Base-by-base conservation (phyloP, 306 rosid genomes). In the Castanea sativa region DNA sequence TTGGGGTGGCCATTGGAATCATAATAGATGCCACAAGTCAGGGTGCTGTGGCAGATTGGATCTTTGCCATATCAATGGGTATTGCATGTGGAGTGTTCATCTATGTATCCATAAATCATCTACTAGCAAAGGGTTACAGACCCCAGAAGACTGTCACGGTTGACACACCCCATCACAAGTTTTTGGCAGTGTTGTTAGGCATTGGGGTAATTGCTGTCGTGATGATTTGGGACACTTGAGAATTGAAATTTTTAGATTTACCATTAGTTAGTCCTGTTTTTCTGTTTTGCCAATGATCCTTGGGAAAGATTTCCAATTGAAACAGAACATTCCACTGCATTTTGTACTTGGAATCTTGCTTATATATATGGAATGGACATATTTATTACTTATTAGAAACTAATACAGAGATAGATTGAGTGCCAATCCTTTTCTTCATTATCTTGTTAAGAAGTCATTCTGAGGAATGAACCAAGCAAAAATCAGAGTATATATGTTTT, bases 31-130 rank as follows among this genome's bases (percentile, higher is more conserved):
- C 98, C 82, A 92, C 92, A 5, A 88, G 94, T 25, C 86, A 90
- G 69, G 97, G 96, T 3, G n/a, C 19, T 6, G 85, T 80, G 23
- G 97, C 90, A 0, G 94, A 92, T 85, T 94, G 96, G 94, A 90
- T 84, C 71, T 92, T 82, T 6, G 94, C 94, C 15, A 89, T 94
- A 58, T 92, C 98, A 1, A 90, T 90, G 91, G 90, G 92, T 52
- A 30, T 90, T 55, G 96, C 98, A 41, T 87, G 96, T 83, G 98
- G 98, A 7, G 92, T 94, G 73, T 94, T 94, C 86, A 81, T 92
- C 65, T 94, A 87, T 83, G 97, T 94, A 9, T 80, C 96, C 2
- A 73, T 92, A 72, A 92, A 90, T 81, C 97, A 94, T 87, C 87
- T 94, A 0, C 82, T 90, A 57, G 58, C 91, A 16, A 92, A 90